Conservation (phyloP, 352 stramenopile genomes). For the Lagenidium giganteum region DNA sequence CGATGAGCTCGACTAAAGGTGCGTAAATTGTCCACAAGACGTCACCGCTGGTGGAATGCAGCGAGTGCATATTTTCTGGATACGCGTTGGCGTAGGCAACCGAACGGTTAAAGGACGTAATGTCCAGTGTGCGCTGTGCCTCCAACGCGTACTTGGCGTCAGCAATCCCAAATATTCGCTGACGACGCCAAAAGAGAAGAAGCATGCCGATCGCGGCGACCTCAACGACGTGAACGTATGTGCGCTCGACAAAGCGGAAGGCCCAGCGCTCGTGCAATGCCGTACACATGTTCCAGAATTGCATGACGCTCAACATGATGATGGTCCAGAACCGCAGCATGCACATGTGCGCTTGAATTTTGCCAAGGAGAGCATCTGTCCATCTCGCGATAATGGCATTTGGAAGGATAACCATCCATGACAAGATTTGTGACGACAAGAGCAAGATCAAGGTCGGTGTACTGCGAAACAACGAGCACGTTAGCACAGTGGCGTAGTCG, state of each 20-base stretch:
- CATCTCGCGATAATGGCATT: slow-evolving; percentile 7
- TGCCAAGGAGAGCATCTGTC: slow-evolving; percentile 1
- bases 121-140: slow-evolving; percentile 11
- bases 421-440: slow-evolving; percentile 7
- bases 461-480: slow-evolving; percentile 14
- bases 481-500: slow-evolving; percentile 9
- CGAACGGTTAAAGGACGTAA: slow-evolving; percentile 13
- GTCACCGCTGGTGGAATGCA: slow-evolving; percentile 5
- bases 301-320: slow-evolving; percentile 11
- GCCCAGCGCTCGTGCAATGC: slow-evolving; percentile 8
- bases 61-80: slow-evolving; percentile 21
- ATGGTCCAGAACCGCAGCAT: slow-evolving; percentile 9
- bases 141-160: slow-evolving; percentile 18
- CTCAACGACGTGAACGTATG: slow-evolving; percentile 11
- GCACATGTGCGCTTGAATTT: slow-evolving; percentile 7
- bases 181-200: too few species aligned
- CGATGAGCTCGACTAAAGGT: slow-evolving; percentile 11
- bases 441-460: slow-evolving; percentile 2
- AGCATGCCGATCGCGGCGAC: slow-evolving; percentile 8
- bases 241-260: slow-evolving; percentile 6
- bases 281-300: slow-evolving; percentile 13
- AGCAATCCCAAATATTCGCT: slow-evolving; percentile 15
- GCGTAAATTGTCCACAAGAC: slow-evolving; percentile 30
- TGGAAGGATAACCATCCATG: slow-evolving; percentile 13
- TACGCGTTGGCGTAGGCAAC: slow-evolving; percentile 28